These are phyloP conservation scores for Paramecium caudatum DNA, from an alignment of 73 alveolate species.

Conservation along the genomic window DNA sequence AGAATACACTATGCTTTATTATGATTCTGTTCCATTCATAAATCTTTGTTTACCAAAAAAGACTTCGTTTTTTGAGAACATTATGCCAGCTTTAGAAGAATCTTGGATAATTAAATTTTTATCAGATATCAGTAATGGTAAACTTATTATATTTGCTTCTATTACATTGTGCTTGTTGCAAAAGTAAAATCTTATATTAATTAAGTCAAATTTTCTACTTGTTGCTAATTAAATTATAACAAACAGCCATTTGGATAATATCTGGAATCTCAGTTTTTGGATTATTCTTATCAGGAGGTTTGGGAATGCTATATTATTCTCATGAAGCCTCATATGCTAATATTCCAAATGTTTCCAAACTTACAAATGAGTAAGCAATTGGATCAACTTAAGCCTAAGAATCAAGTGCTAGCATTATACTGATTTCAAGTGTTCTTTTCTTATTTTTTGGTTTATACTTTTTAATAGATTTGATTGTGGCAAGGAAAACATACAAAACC, in stretches of 20 bases:
- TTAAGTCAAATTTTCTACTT: conserved; percentile 5
- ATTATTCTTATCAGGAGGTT: conserved; percentile 10
- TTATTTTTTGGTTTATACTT: not conserved
- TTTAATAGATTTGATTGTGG: not conserved
- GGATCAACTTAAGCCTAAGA: not conserved
- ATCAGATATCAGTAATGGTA: conserved; percentile 47
- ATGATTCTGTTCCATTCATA: conserved; percentile 42
- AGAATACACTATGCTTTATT: not conserved
- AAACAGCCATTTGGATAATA: not conserved
- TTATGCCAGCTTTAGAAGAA: not conserved
- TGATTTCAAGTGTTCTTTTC: not conserved
- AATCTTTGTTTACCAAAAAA: conserved; percentile 27
- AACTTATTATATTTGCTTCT: not conserved
- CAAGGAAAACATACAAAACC: not conserved
- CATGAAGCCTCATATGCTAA: not conserved
- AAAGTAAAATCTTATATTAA: not conserved
- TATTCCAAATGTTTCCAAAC: not conserved
- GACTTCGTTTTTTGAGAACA: not conserved
- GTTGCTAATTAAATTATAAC: not conserved
- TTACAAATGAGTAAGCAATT: not conserved
- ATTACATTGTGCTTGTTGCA: not conserved
- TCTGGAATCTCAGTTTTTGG: not conserved
- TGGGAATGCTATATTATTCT: conserved; percentile 7
- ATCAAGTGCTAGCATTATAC: not conserved
- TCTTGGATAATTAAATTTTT: not conserved